Evolutionary conservation across 2,329 filamentous ascomycete species (phyloP).

Genomic region (Exophiala calicioides): DNA sequence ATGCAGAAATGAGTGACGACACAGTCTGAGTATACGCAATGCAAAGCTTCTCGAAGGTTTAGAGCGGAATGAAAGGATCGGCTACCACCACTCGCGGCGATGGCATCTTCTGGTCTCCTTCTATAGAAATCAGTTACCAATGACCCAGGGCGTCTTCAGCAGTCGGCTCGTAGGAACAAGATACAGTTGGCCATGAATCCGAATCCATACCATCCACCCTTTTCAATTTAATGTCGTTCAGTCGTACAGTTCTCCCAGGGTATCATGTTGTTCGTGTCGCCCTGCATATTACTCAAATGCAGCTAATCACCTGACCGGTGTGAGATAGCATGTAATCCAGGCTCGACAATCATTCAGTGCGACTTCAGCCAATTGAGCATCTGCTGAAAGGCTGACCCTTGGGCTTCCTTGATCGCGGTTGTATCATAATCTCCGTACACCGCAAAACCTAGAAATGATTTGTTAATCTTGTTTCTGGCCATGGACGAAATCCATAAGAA

Average conservation of each 20-base stretch:
- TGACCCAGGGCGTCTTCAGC: not conserved
- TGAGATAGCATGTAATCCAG: not conserved
- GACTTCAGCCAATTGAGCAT: constrained; percentile 31
- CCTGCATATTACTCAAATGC: not conserved
- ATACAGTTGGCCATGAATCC: too few species aligned
- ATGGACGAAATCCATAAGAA: not conserved
- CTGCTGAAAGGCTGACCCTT: constrained; percentile 29
- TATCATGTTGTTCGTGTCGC: constrained; percentile 10
- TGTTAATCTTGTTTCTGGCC: too few species aligned
- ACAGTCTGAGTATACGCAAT: constrained; percentile 3
- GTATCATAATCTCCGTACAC: constrained; percentile 33
- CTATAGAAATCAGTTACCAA: constrained; percentile 10
- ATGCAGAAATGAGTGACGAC: constrained; percentile 75
- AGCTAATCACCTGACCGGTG: not conserved
- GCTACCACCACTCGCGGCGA: not conserved
- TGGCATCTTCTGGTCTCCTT: constrained; percentile 7
- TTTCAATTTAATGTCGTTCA: not conserved
- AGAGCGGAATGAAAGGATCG: constrained; percentile 5
- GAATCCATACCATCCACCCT: too few species aligned
- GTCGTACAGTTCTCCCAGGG: constrained; percentile 3
- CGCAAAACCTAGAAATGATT: constrained; percentile 33
- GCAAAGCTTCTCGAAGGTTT: constrained; percentile 7
- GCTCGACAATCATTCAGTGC: constrained; percentile 8
- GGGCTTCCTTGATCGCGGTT: constrained; percentile 27
- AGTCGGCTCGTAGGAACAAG: too few species aligned